Conservation (phyloP, 139 green algal genomes). For the Auxenochlorella pyrenoidosa region DNA sequence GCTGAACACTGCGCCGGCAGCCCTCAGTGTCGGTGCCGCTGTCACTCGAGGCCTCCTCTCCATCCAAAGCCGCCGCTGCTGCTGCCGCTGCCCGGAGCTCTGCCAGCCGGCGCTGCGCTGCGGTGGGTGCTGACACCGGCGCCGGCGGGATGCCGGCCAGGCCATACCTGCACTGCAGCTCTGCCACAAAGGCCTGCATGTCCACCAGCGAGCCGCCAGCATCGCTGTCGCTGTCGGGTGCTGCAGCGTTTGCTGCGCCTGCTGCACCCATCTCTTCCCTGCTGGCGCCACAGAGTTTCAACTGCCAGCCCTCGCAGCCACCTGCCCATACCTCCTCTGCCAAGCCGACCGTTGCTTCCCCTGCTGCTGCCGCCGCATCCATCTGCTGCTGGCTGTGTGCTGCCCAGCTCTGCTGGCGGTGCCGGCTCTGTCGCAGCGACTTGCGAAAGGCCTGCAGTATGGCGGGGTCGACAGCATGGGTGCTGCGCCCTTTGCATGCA, state of each 20-base stretch:
- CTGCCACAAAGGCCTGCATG: slow-evolving; percentile 8
- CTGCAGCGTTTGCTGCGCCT: too few species aligned
- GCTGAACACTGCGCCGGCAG: background rate
- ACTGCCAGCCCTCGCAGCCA: background rate
- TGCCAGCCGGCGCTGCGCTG: slow-evolving; percentile 6
- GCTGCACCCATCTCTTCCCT: background rate
- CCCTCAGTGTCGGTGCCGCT: background rate
- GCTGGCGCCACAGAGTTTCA: background rate
- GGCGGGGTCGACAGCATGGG: background rate
- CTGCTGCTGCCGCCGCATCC: too few species aligned
- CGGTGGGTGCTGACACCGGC: background rate
- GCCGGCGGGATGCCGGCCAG: background rate
- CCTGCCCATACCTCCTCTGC: background rate
- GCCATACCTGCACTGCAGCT: slow-evolving; percentile 17
- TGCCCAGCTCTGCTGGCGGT: background rate
- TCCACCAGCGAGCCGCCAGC: background rate
- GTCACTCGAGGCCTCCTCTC: background rate
- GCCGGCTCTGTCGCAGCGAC: slow-evolving; percentile 10
- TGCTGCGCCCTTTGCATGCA: background rate
- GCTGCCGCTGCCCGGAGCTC: slow-evolving; percentile 1
- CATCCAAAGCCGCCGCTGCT: background rate
- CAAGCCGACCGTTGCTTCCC: too few species aligned
- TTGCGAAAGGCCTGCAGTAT: background rate
- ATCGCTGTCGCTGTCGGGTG: background rate
- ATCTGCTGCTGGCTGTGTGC: background rate